Base-by-base conservation (phyloP, 495 filamentous ascomycete genomes). In the Pseudoneurospora amorphoporcata region DNA sequence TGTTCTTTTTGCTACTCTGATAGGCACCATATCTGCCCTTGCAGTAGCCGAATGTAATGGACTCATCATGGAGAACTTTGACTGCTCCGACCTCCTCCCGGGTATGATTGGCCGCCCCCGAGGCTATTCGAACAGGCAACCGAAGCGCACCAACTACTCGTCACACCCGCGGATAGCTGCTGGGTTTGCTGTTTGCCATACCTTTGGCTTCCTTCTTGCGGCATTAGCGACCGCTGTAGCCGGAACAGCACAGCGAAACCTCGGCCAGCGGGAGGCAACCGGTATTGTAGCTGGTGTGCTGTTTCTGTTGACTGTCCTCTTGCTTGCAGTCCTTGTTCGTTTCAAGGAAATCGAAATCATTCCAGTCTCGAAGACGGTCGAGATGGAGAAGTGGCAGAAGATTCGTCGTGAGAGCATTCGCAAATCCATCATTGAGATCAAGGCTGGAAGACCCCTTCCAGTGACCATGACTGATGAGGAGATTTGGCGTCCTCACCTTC, bases 31-130 rank as follows among this genome's bases (percentile, higher is more conserved):
- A 16, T 90, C 88, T 3, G 89, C 88, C 47, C 86, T 94, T 32
- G 91, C 90, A 39, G 89, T 94, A 53, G 87, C 91, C 10, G 92
- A 94, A 79, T 92, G 90, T 79, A 85, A 90, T 72, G 89, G 91
- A 5, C 82, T 94, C 69, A 85, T 94, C 80, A 94, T 93, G 92
- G 92, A 94, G 76, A 89, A 89, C 23, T 94, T 88, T 77, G 92
- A 94, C 78, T 90, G 89, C 7, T 92, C 90, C 29, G 92, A 94
- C 75, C 84, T 92, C 1, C 89, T 81, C 53, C 81, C 85, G 12
- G 78, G 91, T 77, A 88, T 89, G 84, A 89, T 89, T 69, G 86
- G 87, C 68, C 82, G 84, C 19, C 83, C 85, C 73, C 80, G 86
- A 40, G 79, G 81, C 47, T 79, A 84, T 69, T 83, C 84, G 16